Evolutionary conservation across 2,329 filamentous ascomycete genomes (phyloP), one percentile per base, ranked within the genome.

Genomic region (Diaporthe citrichinensis): DNA sequence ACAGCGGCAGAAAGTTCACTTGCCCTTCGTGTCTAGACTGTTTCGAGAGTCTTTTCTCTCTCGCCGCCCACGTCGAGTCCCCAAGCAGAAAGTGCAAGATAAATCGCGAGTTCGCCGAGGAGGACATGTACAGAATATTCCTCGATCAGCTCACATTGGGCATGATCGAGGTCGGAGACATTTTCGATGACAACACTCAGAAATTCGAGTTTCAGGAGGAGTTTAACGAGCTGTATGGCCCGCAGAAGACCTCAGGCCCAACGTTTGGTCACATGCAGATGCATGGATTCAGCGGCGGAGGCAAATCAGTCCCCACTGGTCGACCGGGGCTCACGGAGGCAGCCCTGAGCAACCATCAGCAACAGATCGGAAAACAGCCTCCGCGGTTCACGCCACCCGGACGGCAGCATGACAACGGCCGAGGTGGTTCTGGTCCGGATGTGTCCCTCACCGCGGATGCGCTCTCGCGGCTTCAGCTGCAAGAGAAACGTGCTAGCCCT

Each of bases 1-100:
- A 91, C 78, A 78, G 79, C 55, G 76, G 81, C 39, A 80, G 74
- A 8, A 80, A 80, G n/a, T 76, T 85, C 23, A 78, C 80, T 34
- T 91, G 90, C 80, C 86, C 87, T 0, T 82, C 80, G 61, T 91
- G 90, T 77, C 80, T 81, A 17, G 80, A 79, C 3, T 79, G 78
- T 10, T 91, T 89, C 78, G 80, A 81, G 10, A 83, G 83, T 2
- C 80, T 86, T 28, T 80, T 84, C 23, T 84, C 86, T 3, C 84
- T 90, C 44, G 84, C 87, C 4, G 83, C 85, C 62, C 90, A 91
- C 76, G 85, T 84, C 31, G 89, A 91, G 78, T 83, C 86, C 1
- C 84, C 84, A 72, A 82, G 83, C 3, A 46, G 81, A 81, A 28
- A 67, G 55, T 90, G 89, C 81, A 80, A 80, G 9, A 83, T 90